Evolutionary conservation across 2,329 filamentous ascomycete species (phyloP).

Genomic region (Gnomoniopsis smithogilvyi): DNA sequence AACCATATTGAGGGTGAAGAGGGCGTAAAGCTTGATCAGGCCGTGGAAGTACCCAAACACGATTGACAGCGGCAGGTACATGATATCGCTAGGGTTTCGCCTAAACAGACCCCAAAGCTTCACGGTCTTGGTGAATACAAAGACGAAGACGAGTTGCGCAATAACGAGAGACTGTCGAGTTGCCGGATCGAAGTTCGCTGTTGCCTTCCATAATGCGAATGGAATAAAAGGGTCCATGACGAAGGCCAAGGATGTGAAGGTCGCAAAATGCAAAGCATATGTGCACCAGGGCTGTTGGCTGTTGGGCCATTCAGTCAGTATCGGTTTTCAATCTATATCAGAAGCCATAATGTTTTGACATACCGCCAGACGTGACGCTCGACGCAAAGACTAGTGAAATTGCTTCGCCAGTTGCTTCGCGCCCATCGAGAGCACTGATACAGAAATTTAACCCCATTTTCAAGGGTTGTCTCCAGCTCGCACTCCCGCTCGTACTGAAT

Average conservation of each 20-base stretch:
- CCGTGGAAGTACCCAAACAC: conserved; percentile 92
- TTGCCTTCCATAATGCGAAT: conserved; percentile 66
- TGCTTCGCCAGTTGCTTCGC: conserved; percentile 96
- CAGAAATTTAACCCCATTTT: conserved; percentile 83
- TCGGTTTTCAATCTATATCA: background rate
- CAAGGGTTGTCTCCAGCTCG: conserved; percentile 88
- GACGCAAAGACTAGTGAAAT: conserved; percentile 82
- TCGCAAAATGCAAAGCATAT: conserved; percentile 89
- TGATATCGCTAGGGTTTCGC: conserved; percentile 76
- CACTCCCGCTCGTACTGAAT: conserved; percentile 92
- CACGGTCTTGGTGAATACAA: conserved; percentile 80
- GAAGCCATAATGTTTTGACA: conserved; percentile 39
- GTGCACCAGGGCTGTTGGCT: conserved; percentile 92
- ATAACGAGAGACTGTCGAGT: conserved; percentile 55
- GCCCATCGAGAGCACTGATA: conserved; percentile 95
- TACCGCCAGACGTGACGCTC: conserved; percentile 86
- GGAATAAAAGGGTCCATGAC: conserved; percentile 72
- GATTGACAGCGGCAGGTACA: conserved; percentile 80
- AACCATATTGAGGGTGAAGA: conserved; percentile 80
- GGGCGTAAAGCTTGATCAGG: conserved; percentile 84
- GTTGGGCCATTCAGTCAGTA: conserved; percentile 8
- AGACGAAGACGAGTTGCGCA: conserved; percentile 70
- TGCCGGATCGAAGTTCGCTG: conserved; percentile 54
- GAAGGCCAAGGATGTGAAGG: conserved; percentile 84
- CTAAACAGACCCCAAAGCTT: conserved; percentile 86